Conservation (phyloP, 2,329 filamentous ascomycete species). For the Colletotrichum sojae region DNA sequence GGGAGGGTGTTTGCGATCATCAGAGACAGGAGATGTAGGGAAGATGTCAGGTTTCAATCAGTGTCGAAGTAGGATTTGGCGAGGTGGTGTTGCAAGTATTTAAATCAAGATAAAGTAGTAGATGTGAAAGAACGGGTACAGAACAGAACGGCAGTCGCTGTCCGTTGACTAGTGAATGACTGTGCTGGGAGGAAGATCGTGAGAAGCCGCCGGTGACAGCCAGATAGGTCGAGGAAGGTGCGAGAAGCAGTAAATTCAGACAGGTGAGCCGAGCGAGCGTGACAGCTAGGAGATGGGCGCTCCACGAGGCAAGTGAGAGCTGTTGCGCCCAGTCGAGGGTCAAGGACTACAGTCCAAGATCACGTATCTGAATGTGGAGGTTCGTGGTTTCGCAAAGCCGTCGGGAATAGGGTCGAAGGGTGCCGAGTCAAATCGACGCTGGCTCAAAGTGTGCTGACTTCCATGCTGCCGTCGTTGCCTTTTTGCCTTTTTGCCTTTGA, state of each 20-base stretch:
- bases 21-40: constrained; percentile 20
- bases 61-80: background rate
- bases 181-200: background rate
- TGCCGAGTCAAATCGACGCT: constrained; percentile 34
- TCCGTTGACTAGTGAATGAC: constrained; percentile 2
- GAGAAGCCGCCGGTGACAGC: background rate
- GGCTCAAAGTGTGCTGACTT: constrained; percentile 17
- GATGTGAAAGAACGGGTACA: background rate
- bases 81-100: background rate
- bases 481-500: constrained; percentile 9
- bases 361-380: background rate
- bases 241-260: constrained; percentile 6
- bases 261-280: background rate
- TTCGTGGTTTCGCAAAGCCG: constrained; percentile 14
- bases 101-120: constrained; percentile 15
- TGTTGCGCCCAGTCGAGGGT: constrained; percentile 1
- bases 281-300: background rate
- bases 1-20: constrained; percentile 34
- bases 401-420: constrained; percentile 18
- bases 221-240: constrained; percentile 23
- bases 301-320: background rate
- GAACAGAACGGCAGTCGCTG: background rate
- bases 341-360: background rate
- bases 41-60: constrained; percentile 3
- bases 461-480: constrained; percentile 28